Evolutionary conservation across 2,329 filamentous ascomycete genomes (phyloP).

Genomic region (Ophiostoma pallidulum): DNA sequence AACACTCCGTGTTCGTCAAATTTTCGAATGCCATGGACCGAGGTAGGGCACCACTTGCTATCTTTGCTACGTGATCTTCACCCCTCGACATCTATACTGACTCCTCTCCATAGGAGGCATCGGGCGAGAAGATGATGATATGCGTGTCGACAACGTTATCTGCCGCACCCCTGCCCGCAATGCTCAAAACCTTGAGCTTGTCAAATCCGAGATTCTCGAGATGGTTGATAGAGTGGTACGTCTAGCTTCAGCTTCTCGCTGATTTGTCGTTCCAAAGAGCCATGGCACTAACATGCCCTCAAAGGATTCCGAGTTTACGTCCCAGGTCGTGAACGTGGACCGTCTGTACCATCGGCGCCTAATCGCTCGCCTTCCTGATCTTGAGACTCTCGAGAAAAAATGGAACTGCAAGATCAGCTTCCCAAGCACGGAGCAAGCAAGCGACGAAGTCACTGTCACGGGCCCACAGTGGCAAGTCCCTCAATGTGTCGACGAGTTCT

Average conservation of each 20-base stretch:
- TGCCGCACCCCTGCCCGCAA: slow-evolving; percentile 95
- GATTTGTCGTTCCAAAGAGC: not conserved
- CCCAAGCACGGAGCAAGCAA: slow-evolving; percentile 93
- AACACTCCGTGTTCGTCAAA: slow-evolving; percentile 98
- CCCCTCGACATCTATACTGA: too few species aligned
- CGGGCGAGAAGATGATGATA: slow-evolving; percentile 92
- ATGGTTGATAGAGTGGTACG: slow-evolving; percentile 92
- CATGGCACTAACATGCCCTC: slow-evolving; percentile 10
- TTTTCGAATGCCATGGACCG: slow-evolving; percentile 99
- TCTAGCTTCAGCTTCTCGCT: slow-evolving; percentile 16
- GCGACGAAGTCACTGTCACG: slow-evolving; percentile 89
- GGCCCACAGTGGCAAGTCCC: slow-evolving; percentile 98
- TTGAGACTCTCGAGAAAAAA: slow-evolving; percentile 94
- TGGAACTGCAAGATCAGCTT: slow-evolving; percentile 99
- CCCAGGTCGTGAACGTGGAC: slow-evolving; percentile 86
- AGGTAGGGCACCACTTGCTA: too few species aligned
- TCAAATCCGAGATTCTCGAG: slow-evolving; percentile 98
- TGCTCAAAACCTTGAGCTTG: slow-evolving; percentile 88
- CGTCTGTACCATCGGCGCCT: slow-evolving; percentile 92
- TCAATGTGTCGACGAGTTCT: slow-evolving; percentile 87
- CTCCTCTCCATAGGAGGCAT: slow-evolving; percentile 44
- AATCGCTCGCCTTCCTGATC: slow-evolving; percentile 75
- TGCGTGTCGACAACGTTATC: slow-evolving; percentile 98
- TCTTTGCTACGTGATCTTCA: too few species aligned
- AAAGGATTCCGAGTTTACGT: slow-evolving; percentile 90